Base-by-base conservation (phyloP, 192 early-diverging fungal species). In the Obelidium mucronatum region DNA sequence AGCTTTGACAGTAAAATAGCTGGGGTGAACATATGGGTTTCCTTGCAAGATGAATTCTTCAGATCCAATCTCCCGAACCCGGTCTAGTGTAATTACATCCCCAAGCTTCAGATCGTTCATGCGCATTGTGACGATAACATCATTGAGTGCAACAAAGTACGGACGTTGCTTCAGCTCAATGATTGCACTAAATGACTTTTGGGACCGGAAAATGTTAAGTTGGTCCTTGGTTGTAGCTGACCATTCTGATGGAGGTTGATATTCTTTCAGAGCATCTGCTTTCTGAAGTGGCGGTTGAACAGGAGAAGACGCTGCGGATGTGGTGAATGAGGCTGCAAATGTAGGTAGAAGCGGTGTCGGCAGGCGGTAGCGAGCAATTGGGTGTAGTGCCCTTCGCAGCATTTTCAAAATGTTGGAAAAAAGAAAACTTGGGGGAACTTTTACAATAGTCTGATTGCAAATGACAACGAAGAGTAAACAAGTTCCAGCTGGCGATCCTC, bases 161-260 rank as follows among this genome's bases (percentile, higher is more conserved):
- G 92, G 95, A n/a, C 93, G 89, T 65, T 88, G 89, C 60, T 93
- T 91, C 68, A 99, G 89, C 63, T 97, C 93, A 11, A 95, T 92
- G 31, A 95, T 94, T 2, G 96, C 95, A 78, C 92, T 95, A 81
- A 91, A 92, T 17, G 40, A 31, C 11, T 34, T 72, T 53, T 82
- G 74, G 56, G 54, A 37, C 8, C 75, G 80, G n/a, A 88, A 66
- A 3, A 76, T 71, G 33, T 36, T 44, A 24, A 87, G 80, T 15
- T 75, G 67, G 22, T 69, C 55, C n/a, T 37, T 44, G 2, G 84
- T 85, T 2, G 54, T 8, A 4, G 26, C 5, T 33, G 40, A 37
- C 79, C 77, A 77, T 51, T 59, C 36, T 8, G 52, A n/a, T 11
- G 71, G 71, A 26, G 51, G 40, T 19, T 19, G 13, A 11, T 33